A percentile compares a stretch with the other conserved stretches of the same genome.
These are phyloP conservation scores for Gossypium turneri DNA, from an alignment of 345 rosid species.

Conservation along the genomic window DNA sequence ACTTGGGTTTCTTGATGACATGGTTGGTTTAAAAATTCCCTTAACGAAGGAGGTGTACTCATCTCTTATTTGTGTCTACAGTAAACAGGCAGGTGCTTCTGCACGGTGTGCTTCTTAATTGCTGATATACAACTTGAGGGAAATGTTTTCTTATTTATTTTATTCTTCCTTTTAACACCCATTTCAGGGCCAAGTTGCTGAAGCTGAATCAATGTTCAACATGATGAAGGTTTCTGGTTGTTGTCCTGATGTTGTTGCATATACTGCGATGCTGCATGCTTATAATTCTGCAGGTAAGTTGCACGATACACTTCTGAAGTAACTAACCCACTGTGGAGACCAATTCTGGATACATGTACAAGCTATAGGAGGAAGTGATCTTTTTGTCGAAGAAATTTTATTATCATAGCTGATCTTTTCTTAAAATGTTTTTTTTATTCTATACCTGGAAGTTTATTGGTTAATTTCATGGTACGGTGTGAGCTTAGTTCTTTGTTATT, in stretches of 20 bases:
- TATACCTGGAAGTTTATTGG: neutral
- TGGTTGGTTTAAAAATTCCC: conserved; percentile 52
- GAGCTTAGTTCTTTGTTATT: neutral
- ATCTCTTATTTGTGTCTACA: conserved; percentile 62
- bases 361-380: neutral
- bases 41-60: conserved; percentile 80
- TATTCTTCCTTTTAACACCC: neutral
- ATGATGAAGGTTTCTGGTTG: conserved; percentile 72
- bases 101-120: conserved; percentile 9
- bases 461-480: neutral
- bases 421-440: neutral
- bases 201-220: conserved; percentile 79
- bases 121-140: conserved; percentile 6
- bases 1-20: conserved; percentile 59
- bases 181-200: conserved; percentile 57
- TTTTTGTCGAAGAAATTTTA: neutral
- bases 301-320: conserved; percentile 2
- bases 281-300: conserved; percentile 60
- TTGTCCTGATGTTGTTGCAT: conserved; percentile 67
- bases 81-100: conserved; percentile 63
- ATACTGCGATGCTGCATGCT: conserved; percentile 76
- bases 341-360: neutral
- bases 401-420: neutral
- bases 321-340: neutral
- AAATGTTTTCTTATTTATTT: conserved; percentile 4